Percentiles rank a stretch among this genome's conserved stretches.
These are phyloP conservation scores for Arthrobotrys sinensis DNA, from an alignment of 2,329 filamentous ascomycete genomes.

Conservation along the genomic window DNA sequence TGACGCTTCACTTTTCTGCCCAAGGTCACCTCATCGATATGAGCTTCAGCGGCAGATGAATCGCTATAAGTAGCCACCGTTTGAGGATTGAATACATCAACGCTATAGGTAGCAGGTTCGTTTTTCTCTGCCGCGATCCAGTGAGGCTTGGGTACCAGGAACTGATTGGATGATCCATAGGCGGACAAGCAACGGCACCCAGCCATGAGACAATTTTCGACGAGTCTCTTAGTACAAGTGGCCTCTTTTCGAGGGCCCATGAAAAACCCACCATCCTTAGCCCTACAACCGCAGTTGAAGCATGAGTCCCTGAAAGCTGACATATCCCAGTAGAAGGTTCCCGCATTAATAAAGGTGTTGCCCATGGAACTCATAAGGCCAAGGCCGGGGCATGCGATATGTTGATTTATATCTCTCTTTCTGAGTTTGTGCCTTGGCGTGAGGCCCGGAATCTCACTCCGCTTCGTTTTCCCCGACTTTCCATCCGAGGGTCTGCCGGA, in stretches of 20 bases:
- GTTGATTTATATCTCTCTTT: conserved; percentile 34
- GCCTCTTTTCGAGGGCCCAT: conserved; percentile 9
- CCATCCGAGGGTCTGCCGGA: not conserved
- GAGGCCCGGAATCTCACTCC: not conserved
- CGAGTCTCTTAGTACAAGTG: conserved; percentile 23
- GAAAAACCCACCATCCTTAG: conserved; percentile 14
- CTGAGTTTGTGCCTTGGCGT: not conserved
- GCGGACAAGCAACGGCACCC: conserved; percentile 42
- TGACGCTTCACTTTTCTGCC: not conserved
- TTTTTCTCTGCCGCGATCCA: conserved; percentile 4
- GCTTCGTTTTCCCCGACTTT: not conserved
- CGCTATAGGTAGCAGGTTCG: not conserved
- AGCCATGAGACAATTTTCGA: conserved; percentile 21
- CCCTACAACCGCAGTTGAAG: conserved; percentile 43
- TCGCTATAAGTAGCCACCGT: conserved; percentile 29
- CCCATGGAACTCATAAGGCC: conserved; percentile 35
- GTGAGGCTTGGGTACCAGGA: conserved; percentile 16
- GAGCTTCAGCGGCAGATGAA: conserved; percentile 27
- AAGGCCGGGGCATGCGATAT: conserved; percentile 46
- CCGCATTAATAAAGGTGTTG: conserved; percentile 28
- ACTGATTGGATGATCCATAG: not conserved
- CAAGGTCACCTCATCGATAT: conserved; percentile 10
- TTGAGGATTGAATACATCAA: conserved; percentile 32
- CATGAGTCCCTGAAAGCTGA: conserved; percentile 17
- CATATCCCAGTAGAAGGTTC: conserved; percentile 17